Base-by-base conservation (phyloP, 1,284 basidiomycete species). In the Porogramme epimiltina region DNA sequence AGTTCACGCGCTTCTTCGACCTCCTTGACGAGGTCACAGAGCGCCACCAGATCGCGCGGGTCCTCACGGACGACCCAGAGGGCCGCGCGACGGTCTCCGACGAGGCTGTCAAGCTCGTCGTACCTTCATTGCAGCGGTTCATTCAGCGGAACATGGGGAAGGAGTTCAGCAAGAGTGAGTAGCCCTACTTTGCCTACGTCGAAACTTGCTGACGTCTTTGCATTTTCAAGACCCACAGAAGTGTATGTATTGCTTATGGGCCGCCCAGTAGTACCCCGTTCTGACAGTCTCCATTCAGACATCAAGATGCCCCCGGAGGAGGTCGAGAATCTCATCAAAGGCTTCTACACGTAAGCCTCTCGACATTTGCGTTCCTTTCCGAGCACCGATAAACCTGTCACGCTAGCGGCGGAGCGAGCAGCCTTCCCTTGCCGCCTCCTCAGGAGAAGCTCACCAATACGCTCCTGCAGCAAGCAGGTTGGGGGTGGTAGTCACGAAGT, bases 111-210 rank as follows among this genome's bases (percentile, higher is more conserved):
- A 87, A 84, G 70, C 73, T 92, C 8, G 84, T 91, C 19, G 79
- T 91, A 10, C 88, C 89, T 19, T 81, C 79, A 31, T 71, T 92
- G 57, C 80, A 87, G 66, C 71, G 82, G 52, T 91, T 91, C 64
- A 80, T 79, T 52, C 84, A 87, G 68, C 86, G 84, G 65, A 82
- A 87, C 59, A 75, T 76, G 38, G 88, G 88, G 46, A 90, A 87
- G 66, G 89, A 91, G 58, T 90, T 91, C 61, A 90, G 88, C 67
- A 90, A 89, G 73, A 89, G 90, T 91, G 56, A 63, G 85, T 77
- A 11, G 16, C 31, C 33, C n/a, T 18, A 4, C 3, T 18, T 22
- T 49, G 5, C 46, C 13, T 22, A 4, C 13, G 49, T 52, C n/a
- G 20, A 26, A 46, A 33, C 3, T 13, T 47, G 26, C 41, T 62